Evolutionary conservation across 306 rosid genomes (phyloP).

Genomic region (Cucumis hystrix): DNA sequence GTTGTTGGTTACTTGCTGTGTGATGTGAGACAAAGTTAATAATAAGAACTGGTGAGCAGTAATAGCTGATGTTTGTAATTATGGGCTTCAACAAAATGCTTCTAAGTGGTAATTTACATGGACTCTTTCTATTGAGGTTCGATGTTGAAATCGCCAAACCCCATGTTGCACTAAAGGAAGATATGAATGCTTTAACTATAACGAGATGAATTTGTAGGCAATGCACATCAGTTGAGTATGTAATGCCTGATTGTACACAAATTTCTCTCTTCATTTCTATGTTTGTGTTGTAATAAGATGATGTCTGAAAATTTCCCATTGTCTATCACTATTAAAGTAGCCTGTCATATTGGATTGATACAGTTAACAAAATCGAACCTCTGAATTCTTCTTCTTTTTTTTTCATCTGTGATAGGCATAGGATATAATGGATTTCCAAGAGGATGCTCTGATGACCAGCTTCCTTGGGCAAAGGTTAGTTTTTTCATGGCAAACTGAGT

Average conservation of each 20-base stretch:
- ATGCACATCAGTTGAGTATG: not conserved
- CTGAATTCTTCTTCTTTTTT: not conserved
- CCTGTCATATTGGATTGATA: not conserved
- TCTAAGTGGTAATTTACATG: too few species aligned
- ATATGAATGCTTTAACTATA: not conserved
- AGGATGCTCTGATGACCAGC: conserved; percentile 86
- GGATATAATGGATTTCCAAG: conserved; percentile 97
- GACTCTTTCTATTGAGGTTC: too few species aligned
- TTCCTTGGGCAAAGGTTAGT: conserved; percentile 96
- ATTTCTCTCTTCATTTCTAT: not conserved
- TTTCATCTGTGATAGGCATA: conserved; percentile 40
- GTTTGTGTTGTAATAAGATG: not conserved
- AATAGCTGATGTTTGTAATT: not conserved
- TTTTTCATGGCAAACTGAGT: not conserved
- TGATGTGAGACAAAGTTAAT: not conserved
- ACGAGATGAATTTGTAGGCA: not conserved
- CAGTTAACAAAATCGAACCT: not conserved
- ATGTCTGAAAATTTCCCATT: not conserved
- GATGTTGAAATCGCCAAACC: too few species aligned
- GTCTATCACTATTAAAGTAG: not conserved
- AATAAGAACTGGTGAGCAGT: not conserved
- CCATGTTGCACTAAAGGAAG: too few species aligned
- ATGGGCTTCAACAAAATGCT: not conserved
- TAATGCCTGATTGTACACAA: not conserved
- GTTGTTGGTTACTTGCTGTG: not conserved